Evolutionary conservation across 768 basidiomycete species (phyloP).

Genomic region (Brasilioporus rufonigricans): DNA sequence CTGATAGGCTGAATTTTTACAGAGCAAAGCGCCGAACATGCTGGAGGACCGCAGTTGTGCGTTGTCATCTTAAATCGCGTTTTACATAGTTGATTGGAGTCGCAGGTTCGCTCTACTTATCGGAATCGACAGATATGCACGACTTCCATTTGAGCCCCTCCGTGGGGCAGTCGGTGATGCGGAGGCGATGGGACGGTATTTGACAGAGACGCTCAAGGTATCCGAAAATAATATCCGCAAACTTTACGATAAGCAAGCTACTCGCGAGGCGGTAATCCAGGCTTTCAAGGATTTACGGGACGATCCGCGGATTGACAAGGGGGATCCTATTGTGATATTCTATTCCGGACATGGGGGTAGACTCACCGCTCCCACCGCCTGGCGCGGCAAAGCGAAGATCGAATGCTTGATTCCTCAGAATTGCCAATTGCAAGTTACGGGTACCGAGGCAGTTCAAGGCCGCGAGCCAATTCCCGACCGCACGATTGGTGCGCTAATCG

Average conservation of each 20-base stretch:
- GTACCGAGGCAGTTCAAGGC: no score
- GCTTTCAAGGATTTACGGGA: constrained; percentile 22
- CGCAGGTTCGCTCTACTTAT: constrained; percentile 39
- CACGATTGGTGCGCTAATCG: constrained; percentile 38
- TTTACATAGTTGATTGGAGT: background rate
- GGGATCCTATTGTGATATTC: constrained; percentile 42
- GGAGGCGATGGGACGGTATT: constrained; percentile 34
- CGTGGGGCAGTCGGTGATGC: constrained; percentile 32
- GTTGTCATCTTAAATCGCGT: background rate
- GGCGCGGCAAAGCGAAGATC: constrained; percentile 14
- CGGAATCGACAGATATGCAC: constrained; percentile 40
- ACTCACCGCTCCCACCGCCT: constrained; percentile 29
- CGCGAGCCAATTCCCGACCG: constrained; percentile 40
- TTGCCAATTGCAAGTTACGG: constrained; percentile 9
- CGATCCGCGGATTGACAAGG: constrained; percentile 26
- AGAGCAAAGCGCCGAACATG: background rate
- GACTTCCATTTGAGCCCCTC: constrained; percentile 24
- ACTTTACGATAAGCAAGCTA: constrained; percentile 39
- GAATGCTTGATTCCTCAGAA: constrained; percentile 31
- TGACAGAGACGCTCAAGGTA: constrained; percentile 30
- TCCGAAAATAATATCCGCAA: constrained; percentile 34
- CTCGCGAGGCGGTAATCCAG: constrained; percentile 34
- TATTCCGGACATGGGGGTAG: constrained; percentile 45
- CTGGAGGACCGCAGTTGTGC: background rate
- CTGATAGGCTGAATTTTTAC: background rate